These are phyloP conservation scores for Aspergillus intermedius DNA, from an alignment of 2,329 filamentous ascomycete species.

Conservation along the genomic window DNA sequence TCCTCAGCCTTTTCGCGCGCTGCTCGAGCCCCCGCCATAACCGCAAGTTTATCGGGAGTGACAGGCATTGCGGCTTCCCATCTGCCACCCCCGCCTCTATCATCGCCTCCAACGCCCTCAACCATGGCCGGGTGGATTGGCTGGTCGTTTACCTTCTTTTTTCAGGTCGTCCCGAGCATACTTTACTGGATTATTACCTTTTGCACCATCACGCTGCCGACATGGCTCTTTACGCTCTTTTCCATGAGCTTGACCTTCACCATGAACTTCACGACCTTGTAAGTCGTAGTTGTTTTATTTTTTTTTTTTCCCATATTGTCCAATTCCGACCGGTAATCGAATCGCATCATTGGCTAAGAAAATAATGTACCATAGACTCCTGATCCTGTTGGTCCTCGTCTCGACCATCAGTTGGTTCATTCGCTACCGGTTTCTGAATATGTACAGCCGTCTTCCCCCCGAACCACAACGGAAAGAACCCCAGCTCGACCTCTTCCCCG, in stretches of 20 bases:
- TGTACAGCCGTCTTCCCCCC: conserved; percentile 88
- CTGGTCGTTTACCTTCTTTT: conserved; percentile 44
- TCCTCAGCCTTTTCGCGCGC: conserved; percentile 2
- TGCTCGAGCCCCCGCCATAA: conserved; percentile 10
- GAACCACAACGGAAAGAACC: conserved; percentile 95
- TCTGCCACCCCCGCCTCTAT: conserved; percentile 19
- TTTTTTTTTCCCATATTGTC: neutral
- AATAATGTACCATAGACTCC: conserved; percentile 46
- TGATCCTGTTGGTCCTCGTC: conserved; percentile 69
- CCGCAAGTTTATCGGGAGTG: conserved; percentile 12
- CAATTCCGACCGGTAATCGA: conserved; percentile 4
- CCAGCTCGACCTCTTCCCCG: conserved; percentile 89
- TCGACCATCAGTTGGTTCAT: conserved; percentile 92
- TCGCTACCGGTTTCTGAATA: conserved; percentile 90
- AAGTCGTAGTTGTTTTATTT: conserved; percentile 21
- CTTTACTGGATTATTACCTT: conserved; percentile 79
- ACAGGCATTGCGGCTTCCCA: conserved; percentile 13
- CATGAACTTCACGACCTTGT: conserved; percentile 97
- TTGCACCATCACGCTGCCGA: conserved; percentile 80
- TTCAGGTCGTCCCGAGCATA: conserved; percentile 51
- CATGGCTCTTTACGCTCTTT: conserved; percentile 80
- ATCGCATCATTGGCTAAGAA: neutral
- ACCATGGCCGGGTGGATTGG: conserved; percentile 41
- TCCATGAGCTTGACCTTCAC: conserved; percentile 93
- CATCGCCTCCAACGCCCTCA: conserved; percentile 24